Evolutionary conservation across 2,329 filamentous ascomycete genomes (phyloP).

Genomic region (Colletotrichum musae): DNA sequence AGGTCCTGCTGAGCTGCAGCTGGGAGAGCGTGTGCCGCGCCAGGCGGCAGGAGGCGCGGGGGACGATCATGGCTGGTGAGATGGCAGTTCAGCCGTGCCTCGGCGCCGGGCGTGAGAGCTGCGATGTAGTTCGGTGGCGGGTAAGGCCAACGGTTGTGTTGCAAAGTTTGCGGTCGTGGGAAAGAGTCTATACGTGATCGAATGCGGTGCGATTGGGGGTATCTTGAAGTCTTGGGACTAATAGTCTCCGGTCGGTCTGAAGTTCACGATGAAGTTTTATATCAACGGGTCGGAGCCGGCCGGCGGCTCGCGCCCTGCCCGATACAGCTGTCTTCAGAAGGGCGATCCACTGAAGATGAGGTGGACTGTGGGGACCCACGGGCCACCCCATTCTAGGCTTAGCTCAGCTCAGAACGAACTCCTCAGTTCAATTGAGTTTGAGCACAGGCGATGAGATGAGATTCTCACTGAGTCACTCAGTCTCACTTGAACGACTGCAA

Average conservation of each 20-base stretch:
- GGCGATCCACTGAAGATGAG: conserved; percentile 14
- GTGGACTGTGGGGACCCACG: neutral
- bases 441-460: neutral
- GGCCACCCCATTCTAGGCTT: conserved; percentile 12
- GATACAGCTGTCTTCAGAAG: conserved; percentile 1
- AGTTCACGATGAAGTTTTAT: conserved; percentile 7
- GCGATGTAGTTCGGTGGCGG: neutral
- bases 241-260: neutral
- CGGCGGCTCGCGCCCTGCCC: conserved; percentile 16
- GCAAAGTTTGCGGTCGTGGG: neutral
- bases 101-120: conserved; percentile 4
- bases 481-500: too few relatives aligned
- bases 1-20: conserved; percentile 20
- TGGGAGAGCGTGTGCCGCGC: conserved; percentile 32
- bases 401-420: neutral
- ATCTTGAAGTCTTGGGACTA: neutral
- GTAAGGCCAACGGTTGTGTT: neutral
- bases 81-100: conserved; percentile 1
- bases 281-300: conserved; percentile 15
- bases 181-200: neutral
- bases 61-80: conserved; percentile 26
- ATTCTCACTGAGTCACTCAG: neutral
- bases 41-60: conserved; percentile 34
- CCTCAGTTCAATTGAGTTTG: neutral
- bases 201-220: neutral